A percentile compares a stretch with the other conserved stretches of the same genome.
phyloP scores from a whole-genome alignment of 306 rosid species.

The Sicyos edulis region DNA sequence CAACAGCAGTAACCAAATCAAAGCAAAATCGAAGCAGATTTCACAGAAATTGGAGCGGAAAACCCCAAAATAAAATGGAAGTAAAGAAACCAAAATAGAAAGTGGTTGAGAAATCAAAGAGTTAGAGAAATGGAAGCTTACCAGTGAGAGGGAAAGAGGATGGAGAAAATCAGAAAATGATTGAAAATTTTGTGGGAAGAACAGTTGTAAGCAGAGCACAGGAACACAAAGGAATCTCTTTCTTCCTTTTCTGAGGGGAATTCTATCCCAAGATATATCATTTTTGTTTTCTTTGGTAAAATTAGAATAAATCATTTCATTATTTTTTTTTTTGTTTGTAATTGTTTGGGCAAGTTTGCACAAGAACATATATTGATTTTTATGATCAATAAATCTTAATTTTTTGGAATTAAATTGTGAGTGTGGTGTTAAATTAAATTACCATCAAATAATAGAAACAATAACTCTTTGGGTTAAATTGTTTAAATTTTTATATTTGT shows the following conservation, averaged over 20 bases:
- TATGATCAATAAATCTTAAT: too few species aligned
- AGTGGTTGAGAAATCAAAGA: not conserved
- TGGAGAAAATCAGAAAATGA: not conserved
- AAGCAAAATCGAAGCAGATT: constrained; percentile 15
- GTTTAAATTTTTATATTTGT: too few species aligned
- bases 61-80: not conserved
- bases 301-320: too few species aligned
- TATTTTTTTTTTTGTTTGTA: too few species aligned
- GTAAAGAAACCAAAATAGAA: not conserved
- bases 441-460: too few species aligned
- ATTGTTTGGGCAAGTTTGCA: too few species aligned
- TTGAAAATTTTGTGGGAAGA: constrained; percentile 21
- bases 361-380: too few species aligned
- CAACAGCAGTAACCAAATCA: not conserved
- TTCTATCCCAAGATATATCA: too few species aligned
- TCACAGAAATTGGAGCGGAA: constrained; percentile 4
- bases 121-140: constrained; percentile 25
- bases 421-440: too few species aligned
- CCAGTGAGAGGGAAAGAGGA: constrained; percentile 18
- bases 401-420: too few species aligned
- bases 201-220: constrained; percentile 27
- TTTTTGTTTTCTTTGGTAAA: too few species aligned
- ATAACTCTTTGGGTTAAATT: too few species aligned
- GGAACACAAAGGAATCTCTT: constrained; percentile 22
- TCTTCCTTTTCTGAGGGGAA: not conserved